phyloP scores from a whole-genome alignment of 495 filamentous ascomycete genomes.

The Penicillium pulvis region DNA sequence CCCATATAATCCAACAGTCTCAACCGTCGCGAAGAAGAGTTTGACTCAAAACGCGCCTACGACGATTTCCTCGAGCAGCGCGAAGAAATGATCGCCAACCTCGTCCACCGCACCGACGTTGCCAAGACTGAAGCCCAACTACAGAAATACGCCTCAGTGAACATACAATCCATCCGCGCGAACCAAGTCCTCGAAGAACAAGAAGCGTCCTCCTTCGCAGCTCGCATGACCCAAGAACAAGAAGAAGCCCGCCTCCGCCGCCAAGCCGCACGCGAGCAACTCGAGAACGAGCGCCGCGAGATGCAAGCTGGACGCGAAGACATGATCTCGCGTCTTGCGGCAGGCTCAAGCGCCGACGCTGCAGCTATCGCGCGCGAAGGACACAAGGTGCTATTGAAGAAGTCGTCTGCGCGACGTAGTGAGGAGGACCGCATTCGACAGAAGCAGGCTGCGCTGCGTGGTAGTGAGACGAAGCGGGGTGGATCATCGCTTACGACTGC shows the following conservation, averaged over 20 bases:
- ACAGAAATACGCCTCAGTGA: conserved; percentile 64
- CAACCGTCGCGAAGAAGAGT: conserved; percentile 89
- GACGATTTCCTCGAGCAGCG: conserved; percentile 96
- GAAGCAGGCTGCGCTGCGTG: conserved; percentile 46
- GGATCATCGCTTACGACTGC: conserved; percentile 25
- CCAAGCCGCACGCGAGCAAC: conserved; percentile 56
- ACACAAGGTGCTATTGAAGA: conserved; percentile 69
- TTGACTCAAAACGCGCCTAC: conserved; percentile 74
- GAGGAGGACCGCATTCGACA: conserved; percentile 51
- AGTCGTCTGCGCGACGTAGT: conserved; percentile 55
- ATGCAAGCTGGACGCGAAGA: conserved; percentile 62
- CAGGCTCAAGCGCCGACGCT: conserved; percentile 49
- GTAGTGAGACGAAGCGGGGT: conserved; percentile 36
- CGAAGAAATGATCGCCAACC: conserved; percentile 85
- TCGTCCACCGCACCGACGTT: conserved; percentile 71
- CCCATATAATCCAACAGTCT: conserved; percentile 48
- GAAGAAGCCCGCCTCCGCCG: conserved; percentile 61
- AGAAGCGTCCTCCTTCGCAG: conserved; percentile 55
- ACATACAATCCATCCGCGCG: conserved; percentile 58
- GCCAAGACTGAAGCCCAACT: conserved; percentile 71
- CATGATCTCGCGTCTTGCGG: conserved; percentile 54
- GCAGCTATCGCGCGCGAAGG: conserved; percentile 54
- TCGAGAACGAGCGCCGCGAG: conserved; percentile 65
- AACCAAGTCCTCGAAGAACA: conserved; percentile 56
- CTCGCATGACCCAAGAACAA: conserved; percentile 68